These are phyloP conservation scores for Triticum timopheevii DNA, from an alignment of 176 grass and related monocot genomes.

Conservation along the genomic window DNA sequence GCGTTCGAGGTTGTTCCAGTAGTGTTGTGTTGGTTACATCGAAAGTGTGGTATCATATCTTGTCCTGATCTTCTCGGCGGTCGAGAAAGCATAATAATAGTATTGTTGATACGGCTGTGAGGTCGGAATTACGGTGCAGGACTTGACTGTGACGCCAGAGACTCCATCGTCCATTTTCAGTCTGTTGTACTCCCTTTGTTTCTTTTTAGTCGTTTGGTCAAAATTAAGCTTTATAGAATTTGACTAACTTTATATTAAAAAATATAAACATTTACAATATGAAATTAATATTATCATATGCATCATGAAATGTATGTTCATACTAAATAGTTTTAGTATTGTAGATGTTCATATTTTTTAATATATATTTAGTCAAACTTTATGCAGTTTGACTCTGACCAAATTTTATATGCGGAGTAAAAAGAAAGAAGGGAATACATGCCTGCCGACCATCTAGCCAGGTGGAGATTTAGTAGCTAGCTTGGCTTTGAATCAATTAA, in stretches of 20 bases:
- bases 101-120: background rate
- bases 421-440: background rate
- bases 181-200: background rate
- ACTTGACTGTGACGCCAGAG: background rate
- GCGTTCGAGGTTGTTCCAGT: background rate
- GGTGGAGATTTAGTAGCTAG: background rate
- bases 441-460: background rate
- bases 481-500: slow-evolving; percentile 36
- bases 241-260: too few species aligned
- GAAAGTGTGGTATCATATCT: slow-evolving; percentile 6
- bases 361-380: too few species aligned
- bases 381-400: too few species aligned
- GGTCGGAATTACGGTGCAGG: background rate
- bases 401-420: too few species aligned
- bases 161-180: background rate
- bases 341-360: too few species aligned
- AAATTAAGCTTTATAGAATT: too few species aligned
- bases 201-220: too few species aligned
- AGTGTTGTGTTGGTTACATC: background rate
- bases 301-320: too few species aligned
- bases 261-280: too few species aligned
- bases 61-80: background rate
- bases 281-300: too few species aligned
- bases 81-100: background rate
- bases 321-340: too few species aligned